phyloP scores from a whole-genome alignment of 2,329 filamentous ascomycete genomes.

The Cryphonectria japonica region DNA sequence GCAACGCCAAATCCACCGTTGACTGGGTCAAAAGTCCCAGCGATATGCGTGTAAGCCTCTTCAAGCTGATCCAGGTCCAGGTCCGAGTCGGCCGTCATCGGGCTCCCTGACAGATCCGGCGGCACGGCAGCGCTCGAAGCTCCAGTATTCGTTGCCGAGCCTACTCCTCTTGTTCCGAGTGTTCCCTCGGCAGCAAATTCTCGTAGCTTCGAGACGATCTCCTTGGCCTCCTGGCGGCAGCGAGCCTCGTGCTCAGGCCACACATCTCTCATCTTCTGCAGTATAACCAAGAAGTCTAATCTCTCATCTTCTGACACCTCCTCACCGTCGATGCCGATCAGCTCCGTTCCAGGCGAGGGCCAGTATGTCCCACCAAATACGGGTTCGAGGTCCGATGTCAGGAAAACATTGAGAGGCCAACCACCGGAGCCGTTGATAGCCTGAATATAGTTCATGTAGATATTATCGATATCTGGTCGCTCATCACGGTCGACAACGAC shows the following conservation, averaged over 20 bases:
- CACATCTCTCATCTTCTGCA: constrained; percentile 73
- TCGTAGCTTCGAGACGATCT: constrained; percentile 78
- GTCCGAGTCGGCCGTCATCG: constrained; percentile 55
- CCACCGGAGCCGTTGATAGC: constrained; percentile 88
- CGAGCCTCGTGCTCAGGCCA: constrained; percentile 86
- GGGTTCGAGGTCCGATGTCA: constrained; percentile 89
- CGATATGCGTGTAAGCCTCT: constrained; percentile 83
- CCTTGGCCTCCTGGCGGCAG: constrained; percentile 80
- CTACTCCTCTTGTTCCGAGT: constrained; percentile 51
- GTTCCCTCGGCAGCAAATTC: constrained; percentile 91
- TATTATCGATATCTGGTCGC: constrained; percentile 88
- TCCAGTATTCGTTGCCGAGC: constrained; percentile 35
- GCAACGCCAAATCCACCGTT: constrained; percentile 80
- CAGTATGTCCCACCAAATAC: constrained; percentile 97
- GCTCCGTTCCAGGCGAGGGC: constrained; percentile 73
- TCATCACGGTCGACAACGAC: constrained; percentile 94
- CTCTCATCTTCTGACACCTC: constrained; percentile 56
- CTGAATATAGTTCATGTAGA: constrained; percentile 98
- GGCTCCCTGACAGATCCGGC: constrained; percentile 22
- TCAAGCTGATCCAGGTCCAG: constrained; percentile 90
- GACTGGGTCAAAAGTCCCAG: constrained; percentile 75
- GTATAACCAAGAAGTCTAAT: constrained; percentile 80
- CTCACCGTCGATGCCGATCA: constrained; percentile 47
- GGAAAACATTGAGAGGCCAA: constrained; percentile 96
- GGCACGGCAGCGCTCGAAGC: constrained; percentile 35